phyloP scores from a whole-genome alignment of 495 filamentous ascomycete species.

The Aspergillus olivimuriae region DNA sequence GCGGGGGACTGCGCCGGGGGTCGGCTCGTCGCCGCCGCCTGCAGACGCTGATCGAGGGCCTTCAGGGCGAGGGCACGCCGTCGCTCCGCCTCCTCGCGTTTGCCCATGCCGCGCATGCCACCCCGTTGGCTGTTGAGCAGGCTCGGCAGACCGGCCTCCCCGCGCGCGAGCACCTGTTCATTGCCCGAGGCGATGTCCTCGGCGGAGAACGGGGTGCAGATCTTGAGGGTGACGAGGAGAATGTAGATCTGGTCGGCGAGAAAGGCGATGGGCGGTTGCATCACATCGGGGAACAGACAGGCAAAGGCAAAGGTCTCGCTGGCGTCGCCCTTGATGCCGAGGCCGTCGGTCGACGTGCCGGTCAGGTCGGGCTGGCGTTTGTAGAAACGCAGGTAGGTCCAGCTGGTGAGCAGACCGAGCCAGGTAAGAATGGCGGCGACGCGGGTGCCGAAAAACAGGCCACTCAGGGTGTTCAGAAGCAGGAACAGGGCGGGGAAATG shows the following conservation, averaged over 20 bases:
- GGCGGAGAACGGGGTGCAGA: slow-evolving; percentile 82
- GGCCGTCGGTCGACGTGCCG: slow-evolving; percentile 45
- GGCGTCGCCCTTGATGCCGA: slow-evolving; percentile 67
- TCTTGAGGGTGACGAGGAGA: slow-evolving; percentile 59
- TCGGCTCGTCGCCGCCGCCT: slow-evolving; percentile 62
- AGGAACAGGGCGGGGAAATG: slow-evolving; percentile 91
- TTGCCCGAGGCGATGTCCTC: slow-evolving; percentile 79
- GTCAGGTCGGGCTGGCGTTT: slow-evolving; percentile 65
- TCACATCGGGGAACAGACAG: slow-evolving; percentile 86
- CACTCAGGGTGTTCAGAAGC: slow-evolving; percentile 65
- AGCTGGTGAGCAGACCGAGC: slow-evolving; percentile 79
- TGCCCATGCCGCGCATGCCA: slow-evolving; percentile 40
- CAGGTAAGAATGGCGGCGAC: slow-evolving; percentile 76
- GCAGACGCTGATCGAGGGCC: slow-evolving; percentile 83
- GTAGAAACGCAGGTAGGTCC: slow-evolving; percentile 96
- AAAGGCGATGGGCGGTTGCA: slow-evolving; percentile 68
- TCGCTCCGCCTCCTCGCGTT: slow-evolving; percentile 86
- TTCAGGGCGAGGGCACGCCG: slow-evolving; percentile 83
- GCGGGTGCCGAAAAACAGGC: slow-evolving; percentile 76
- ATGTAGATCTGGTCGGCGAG: slow-evolving; percentile 70
- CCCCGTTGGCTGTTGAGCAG: slow-evolving; percentile 44
- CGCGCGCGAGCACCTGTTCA: slow-evolving; percentile 59
- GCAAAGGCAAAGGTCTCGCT: slow-evolving; percentile 94
- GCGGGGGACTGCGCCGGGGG: slow-evolving; percentile 23
- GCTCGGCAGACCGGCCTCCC: slow-evolving; percentile 60